Percentiles rank a stretch among this genome's conserved stretches.
phyloP scores from a whole-genome alignment of 2,329 filamentous ascomycete genomes.

The Phoma sp. region DNA sequence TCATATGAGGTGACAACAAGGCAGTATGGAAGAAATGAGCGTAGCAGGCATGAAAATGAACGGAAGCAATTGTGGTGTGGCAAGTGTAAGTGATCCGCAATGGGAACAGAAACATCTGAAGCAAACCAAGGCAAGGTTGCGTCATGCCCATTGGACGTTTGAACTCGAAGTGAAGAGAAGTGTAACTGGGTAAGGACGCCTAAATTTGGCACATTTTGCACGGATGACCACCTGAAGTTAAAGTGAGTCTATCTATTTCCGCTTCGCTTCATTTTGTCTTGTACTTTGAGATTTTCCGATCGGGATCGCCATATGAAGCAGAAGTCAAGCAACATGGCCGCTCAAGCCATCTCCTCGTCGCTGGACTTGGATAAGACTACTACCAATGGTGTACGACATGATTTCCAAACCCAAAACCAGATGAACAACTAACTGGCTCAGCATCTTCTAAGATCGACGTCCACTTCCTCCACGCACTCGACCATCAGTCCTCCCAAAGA shows the following conservation, averaged over 20 bases:
- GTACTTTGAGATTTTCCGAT: no score
- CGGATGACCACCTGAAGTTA: background rate
- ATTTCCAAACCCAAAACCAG: no score
- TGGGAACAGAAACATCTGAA: background rate
- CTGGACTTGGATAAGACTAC: no score
- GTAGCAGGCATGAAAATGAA: no score
- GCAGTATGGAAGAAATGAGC: background rate
- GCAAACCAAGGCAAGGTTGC: background rate
- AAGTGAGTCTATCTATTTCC: no score
- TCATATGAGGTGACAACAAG: background rate
- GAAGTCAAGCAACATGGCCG: background rate
- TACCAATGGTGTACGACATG: no score
- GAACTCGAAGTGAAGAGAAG: conserved; percentile 4
- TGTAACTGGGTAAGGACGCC: no score
- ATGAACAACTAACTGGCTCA: background rate
- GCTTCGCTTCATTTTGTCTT: no score
- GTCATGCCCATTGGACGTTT: background rate
- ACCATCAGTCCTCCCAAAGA: background rate
- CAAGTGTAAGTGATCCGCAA: background rate
- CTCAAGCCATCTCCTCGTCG: background rate
- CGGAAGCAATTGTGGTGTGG: background rate
- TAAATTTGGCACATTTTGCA: background rate
- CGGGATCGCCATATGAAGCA: no score
- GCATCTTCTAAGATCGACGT: background rate
- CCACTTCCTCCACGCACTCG: background rate